Evolutionary conservation across 2,329 filamentous ascomycete genomes (phyloP).

Genomic region (Rhinocladiella similis): DNA sequence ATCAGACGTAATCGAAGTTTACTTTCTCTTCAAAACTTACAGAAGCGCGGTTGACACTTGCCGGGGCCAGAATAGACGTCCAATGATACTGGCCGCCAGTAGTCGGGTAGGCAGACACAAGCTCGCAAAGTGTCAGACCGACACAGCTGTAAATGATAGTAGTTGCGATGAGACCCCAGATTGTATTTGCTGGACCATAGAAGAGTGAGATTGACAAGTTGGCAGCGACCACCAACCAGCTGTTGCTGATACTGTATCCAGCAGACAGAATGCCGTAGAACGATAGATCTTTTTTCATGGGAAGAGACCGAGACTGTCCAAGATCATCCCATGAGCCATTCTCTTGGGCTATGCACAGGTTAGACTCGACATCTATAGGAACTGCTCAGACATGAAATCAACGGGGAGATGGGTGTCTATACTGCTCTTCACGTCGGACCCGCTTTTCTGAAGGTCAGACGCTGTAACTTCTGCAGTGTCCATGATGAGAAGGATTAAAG

Average conservation of each 20-base stretch:
- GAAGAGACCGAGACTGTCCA: too few relatives aligned
- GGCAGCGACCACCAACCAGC: conserved; percentile 1
- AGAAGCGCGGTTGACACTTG: neutral
- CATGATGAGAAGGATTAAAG: neutral
- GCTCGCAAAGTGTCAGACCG: neutral
- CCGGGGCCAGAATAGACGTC: conserved; percentile 40
- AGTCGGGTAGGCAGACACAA: conserved; percentile 27
- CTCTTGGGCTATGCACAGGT: neutral
- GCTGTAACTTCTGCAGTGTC: neutral
- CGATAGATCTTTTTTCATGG: neutral
- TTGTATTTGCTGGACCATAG: neutral
- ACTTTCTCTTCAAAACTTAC: too few relatives aligned
- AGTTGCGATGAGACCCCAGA: neutral
- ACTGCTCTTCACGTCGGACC: neutral
- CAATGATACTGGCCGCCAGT: conserved; percentile 43
- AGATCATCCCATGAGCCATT: neutral
- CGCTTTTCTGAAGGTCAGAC: neutral
- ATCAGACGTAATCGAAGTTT: too few relatives aligned
- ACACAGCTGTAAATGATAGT: neutral
- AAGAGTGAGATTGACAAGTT: neutral
- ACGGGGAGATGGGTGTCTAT: neutral
- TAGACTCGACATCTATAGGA: neutral
- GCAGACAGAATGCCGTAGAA: conserved; percentile 1
- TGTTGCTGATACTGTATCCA: conserved; percentile 5
- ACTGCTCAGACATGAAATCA: too few relatives aligned